Evolutionary conservation across 257 asterid genomes (phyloP), one percentile per base, ranked within the genome.

Genomic region (Oldenlandia corymbosa): DNA sequence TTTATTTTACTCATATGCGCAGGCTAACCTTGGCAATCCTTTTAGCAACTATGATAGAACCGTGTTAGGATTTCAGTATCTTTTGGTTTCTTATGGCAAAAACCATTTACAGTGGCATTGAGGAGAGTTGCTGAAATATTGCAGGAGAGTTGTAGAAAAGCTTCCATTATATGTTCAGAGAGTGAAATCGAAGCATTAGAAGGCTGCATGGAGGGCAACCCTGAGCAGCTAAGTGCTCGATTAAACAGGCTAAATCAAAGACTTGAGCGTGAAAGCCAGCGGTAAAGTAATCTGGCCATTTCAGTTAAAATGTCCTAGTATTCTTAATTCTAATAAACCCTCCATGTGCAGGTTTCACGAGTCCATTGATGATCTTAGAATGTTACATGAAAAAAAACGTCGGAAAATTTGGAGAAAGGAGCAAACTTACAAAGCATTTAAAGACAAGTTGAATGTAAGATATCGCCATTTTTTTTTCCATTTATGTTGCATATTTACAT

Each of bases 351-450:
- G 97, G 75, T 82, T 76, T 76, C 78, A 89, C 28, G 97, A 90
- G 75, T 76, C 96, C 58, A 83, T 90, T 65, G 96, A 85, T 54
- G 97, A 87, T 75, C 84, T 90, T 59, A 83, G 87, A 73, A 75
- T 79, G 84, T 43, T 80, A 77, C 76, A 65, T 21, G 81, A 78
- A 76, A 79, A 85, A 72, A 90, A 85, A 68, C 80, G 84, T 61
- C 87, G 95, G 52, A 85, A 79, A 74, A 84, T 85, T 53, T 60
- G 80, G 54, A 90, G 77, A 62, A 90, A 84, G 78, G 82, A 71
- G 75, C 85, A 79, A 70, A 81, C 76, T 20, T 85, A 78, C 80
- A 79, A 85, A 64, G 88, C 81, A 45, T 84, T 84, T 67, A 74
- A 73, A 58, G 95, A 81, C 65, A 87, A 88, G 66, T 58, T 90